These are phyloP conservation scores for Litchi chinensis DNA, from an alignment of 345 rosid genomes.

Conservation along the genomic window DNA sequence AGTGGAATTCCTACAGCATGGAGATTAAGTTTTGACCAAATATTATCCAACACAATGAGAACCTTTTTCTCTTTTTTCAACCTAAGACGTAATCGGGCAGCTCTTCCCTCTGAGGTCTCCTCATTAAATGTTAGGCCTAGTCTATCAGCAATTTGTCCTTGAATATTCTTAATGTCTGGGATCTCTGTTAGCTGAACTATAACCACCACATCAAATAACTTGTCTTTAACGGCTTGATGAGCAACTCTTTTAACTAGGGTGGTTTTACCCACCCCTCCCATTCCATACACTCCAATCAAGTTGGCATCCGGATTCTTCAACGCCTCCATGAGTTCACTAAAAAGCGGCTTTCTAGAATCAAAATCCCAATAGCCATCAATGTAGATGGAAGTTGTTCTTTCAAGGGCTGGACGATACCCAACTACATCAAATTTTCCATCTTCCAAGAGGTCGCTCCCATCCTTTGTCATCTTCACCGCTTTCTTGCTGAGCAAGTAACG, in stretches of 20 bases:
- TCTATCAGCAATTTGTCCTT: slow-evolving; percentile 10
- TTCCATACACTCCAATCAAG: slow-evolving; percentile 20
- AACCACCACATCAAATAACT: slow-evolving; percentile 1
- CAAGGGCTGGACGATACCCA: background rate
- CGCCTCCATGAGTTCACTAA: background rate
- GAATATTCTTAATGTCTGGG: slow-evolving; percentile 7
- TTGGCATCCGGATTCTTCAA: background rate
- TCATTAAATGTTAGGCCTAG: background rate
- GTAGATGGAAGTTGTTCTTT: background rate
- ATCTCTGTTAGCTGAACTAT: background rate
- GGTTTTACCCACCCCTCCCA: slow-evolving; percentile 23
- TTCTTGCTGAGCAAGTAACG: background rate
- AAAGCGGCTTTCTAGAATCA: background rate
- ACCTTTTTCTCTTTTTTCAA: slow-evolving; percentile 9
- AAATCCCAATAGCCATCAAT: background rate
- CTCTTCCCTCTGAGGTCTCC: slow-evolving; percentile 9
- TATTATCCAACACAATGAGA: background rate
- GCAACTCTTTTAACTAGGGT: slow-evolving; percentile 16
- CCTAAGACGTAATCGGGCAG: background rate
- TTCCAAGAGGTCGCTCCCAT: background rate
- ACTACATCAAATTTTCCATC: background rate
- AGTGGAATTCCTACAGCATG: slow-evolving; percentile 2
- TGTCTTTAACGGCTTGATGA: background rate
- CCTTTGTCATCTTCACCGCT: background rate
- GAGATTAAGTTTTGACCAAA: slow-evolving; percentile 3